phyloP scores from a whole-genome alignment of 352 stramenopile species.

The Phytophthora foliorum region DNA sequence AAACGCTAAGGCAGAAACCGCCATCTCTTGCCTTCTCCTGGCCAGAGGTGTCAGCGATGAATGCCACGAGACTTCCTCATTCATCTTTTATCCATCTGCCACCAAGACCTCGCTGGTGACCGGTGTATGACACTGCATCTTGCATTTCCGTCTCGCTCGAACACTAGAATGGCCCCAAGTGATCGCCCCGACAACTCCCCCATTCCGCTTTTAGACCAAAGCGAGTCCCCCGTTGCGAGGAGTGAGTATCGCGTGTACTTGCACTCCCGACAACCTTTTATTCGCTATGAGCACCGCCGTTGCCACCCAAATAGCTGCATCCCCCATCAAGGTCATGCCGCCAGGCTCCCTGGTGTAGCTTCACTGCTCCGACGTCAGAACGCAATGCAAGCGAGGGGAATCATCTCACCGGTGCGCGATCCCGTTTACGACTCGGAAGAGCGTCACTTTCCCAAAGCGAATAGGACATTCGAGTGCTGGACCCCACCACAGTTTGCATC shows the following conservation, averaged over 20 bases:
- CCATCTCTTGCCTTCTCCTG: conserved; percentile 12
- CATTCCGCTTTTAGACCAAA: not conserved
- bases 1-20: conserved; percentile 31
- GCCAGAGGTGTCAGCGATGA: not conserved
- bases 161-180: conserved; percentile 31
- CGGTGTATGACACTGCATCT: conserved; percentile 11
- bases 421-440: conserved; percentile 2
- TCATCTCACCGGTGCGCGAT: conserved; percentile 3
- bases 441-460: not conserved
- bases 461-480: conserved; percentile 26
- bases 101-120: conserved; percentile 1
- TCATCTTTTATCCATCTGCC: conserved; percentile 27
- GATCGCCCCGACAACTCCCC: conserved; percentile 1
- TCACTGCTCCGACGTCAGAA: conserved; percentile 34
- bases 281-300: conserved; percentile 19
- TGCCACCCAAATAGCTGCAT: conserved; percentile 8
- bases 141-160: conserved; percentile 13
- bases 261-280: conserved; percentile 25
- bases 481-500: conserved; percentile 22
- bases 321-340: conserved; percentile 20
- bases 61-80: conserved; percentile 27
- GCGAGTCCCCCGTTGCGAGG: conserved; percentile 11
- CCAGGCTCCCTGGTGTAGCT: conserved; percentile 36
- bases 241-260: conserved; percentile 23
- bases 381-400: conserved; percentile 9